These are phyloP conservation scores for Colletotrichum sp. DNA, from an alignment of 2,329 filamentous ascomycete genomes.

Conservation along the genomic window DNA sequence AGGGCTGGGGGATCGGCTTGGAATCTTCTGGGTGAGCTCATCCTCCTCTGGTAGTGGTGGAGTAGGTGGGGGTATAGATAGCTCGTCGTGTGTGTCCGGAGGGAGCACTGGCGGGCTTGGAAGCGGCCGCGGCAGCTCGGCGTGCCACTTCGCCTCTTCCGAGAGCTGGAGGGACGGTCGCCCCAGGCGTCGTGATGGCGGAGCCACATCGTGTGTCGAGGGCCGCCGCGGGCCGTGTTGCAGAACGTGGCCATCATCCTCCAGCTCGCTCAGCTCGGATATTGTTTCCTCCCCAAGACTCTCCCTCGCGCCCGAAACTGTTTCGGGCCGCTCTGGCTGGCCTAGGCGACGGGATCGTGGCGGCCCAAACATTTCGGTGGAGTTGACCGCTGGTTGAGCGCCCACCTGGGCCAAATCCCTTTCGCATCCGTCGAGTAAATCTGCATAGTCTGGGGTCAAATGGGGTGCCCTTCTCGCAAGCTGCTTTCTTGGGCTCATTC, in stretches of 20 bases:
- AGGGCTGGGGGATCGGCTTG: not conserved
- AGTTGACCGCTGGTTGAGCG: conserved; percentile 22
- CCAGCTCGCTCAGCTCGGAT: conserved; percentile 59
- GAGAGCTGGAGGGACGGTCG: not conserved
- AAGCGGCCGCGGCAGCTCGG: not conserved
- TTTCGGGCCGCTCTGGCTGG: conserved; percentile 10
- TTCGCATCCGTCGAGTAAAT: conserved; percentile 45
- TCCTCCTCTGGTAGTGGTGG: conserved; percentile 15
- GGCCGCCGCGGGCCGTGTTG: not conserved
- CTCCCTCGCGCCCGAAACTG: conserved; percentile 4
- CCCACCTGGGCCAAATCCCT: conserved; percentile 40
- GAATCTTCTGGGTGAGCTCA: not conserved
- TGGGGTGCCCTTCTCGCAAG: conserved; percentile 17
- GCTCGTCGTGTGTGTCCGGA: conserved; percentile 4
- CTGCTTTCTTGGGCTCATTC: conserved; percentile 31
- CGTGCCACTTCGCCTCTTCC: not conserved
- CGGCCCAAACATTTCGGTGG: conserved; percentile 22
- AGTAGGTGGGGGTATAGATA: conserved; percentile 13
- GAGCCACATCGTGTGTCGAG: not conserved
- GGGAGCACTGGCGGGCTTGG: conserved; percentile 10
- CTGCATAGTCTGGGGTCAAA: conserved; percentile 46
- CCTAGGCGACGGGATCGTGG: not conserved
- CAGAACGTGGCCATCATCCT: conserved; percentile 42
- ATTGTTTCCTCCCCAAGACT: conserved; percentile 34
- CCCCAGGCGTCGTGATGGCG: not conserved